phyloP scores from a whole-genome alignment of 257 asterid genomes.

The Fraxinus anomala region DNA sequence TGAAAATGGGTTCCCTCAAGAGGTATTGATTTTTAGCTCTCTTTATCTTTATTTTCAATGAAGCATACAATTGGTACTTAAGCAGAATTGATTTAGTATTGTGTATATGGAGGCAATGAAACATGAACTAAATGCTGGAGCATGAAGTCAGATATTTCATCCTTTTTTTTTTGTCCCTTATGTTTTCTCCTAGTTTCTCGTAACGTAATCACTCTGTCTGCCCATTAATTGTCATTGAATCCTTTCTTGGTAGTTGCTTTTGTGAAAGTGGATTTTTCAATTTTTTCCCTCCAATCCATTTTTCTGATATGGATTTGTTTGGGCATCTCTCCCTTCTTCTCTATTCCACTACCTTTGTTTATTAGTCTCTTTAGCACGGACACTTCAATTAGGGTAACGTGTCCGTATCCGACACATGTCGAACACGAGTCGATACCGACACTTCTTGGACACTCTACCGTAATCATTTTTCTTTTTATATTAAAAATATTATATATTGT shows the following conservation, averaged over 20 bases:
- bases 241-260: background rate
- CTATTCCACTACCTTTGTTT: background rate
- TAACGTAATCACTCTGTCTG: background rate
- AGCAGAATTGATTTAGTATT: background rate
- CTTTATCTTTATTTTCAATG: background rate
- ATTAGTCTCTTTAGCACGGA: too few species aligned
- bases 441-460: too few species aligned
- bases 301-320: background rate
- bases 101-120: background rate
- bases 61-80: background rate
- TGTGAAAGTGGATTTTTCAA: background rate
- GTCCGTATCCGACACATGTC: too few species aligned
- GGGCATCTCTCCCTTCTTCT: background rate
- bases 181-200: background rate
- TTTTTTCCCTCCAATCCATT: background rate
- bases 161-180: background rate
- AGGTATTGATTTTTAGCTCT: slow-evolving; percentile 42
- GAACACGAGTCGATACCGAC: too few species aligned
- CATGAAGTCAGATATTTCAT: background rate
- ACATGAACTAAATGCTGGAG: background rate
- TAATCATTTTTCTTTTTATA: too few species aligned
- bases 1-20: slow-evolving; percentile 57
- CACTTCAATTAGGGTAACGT: too few species aligned
- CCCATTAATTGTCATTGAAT: background rate
- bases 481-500: too few species aligned